Conservation (phyloP, 2,329 filamentous ascomycete species). For the Drechslerella stenobrocha region DNA sequence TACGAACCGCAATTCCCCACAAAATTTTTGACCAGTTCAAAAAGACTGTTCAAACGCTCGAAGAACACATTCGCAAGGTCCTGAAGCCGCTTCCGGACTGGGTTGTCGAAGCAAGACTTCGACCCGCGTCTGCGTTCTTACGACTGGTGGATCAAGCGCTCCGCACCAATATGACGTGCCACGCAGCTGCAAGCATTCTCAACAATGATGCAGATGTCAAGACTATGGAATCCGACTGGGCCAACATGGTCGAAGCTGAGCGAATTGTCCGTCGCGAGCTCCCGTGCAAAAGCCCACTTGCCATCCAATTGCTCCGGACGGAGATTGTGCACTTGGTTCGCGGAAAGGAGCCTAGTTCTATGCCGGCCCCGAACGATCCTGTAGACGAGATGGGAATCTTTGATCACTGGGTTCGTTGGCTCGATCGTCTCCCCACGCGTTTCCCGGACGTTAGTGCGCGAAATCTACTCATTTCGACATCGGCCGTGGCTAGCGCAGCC, state of each 20-base stretch:
- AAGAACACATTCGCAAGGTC: constrained; percentile 77
- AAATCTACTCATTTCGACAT: constrained; percentile 75
- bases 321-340: constrained; percentile 66
- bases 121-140: constrained; percentile 85
- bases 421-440: constrained; percentile 68
- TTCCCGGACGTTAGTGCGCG: constrained; percentile 75
- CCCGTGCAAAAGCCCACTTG: constrained; percentile 61
- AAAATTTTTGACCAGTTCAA: constrained; percentile 82
- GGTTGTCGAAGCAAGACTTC: constrained; percentile 82
- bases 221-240: constrained; percentile 94
- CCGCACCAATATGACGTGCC: constrained; percentile 88
- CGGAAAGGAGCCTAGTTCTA: constrained; percentile 54
- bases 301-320: constrained; percentile 56
- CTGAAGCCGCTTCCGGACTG: constrained; percentile 84
- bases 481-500: constrained; percentile 73
- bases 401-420: constrained; percentile 75
- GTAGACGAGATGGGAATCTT: constrained; percentile 66
- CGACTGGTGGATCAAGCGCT: constrained; percentile 82
- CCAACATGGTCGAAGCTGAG: constrained; percentile 64
- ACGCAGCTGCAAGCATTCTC: constrained; percentile 90
- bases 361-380: constrained; percentile 48
- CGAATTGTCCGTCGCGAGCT: constrained; percentile 63
- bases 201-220: constrained; percentile 85
- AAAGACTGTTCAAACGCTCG: constrained; percentile 79
- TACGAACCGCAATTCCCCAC: constrained; percentile 86